A percentile compares a stretch with the other conserved stretches of the same genome.
Evolutionary conservation across 139 green algal genomes (phyloP).

Genomic region (Micractinium conductrix): DNA sequence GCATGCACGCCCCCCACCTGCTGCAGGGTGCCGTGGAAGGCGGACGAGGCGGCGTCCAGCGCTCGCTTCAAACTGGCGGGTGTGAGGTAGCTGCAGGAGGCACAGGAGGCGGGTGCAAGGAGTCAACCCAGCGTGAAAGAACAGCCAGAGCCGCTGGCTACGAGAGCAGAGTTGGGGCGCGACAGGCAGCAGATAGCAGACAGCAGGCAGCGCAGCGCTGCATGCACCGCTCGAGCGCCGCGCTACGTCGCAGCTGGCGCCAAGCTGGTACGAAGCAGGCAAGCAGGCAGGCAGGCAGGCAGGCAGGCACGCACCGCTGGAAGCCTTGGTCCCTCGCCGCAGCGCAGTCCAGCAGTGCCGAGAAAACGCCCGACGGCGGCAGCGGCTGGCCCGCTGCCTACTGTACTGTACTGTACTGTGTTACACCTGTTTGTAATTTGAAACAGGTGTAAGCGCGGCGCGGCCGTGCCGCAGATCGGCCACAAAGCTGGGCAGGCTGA

Average conservation of each 20-base stretch:
- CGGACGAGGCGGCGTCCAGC: conserved; percentile 53
- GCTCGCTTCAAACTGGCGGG: conserved; percentile 50
- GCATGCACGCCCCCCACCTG: conserved; percentile 35
- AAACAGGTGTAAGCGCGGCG: no score
- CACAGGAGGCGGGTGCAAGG: background rate
- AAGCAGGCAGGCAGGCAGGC: background rate
- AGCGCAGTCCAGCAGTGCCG: conserved; percentile 23
- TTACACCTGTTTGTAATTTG: no score
- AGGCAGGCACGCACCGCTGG: background rate
- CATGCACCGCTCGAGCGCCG: no score
- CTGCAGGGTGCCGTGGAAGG: conserved; percentile 69
- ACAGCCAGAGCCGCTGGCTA: no score
- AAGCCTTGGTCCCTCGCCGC: background rate
- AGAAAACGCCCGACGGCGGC: background rate
- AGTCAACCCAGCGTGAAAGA: no score
- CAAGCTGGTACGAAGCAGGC: no score
- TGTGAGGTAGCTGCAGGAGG: background rate
- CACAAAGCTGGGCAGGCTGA: conserved; percentile 55
- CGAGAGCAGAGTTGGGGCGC: no score
- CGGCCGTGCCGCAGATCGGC: conserved; percentile 51
- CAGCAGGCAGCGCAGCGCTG: no score
- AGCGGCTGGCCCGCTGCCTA: conserved; percentile 1
- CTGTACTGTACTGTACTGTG: no score
- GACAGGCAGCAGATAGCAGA: no score
- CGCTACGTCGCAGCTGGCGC: no score